phyloP scores from a whole-genome alignment of 805 yeast species.

The Candida lessepsii region DNA sequence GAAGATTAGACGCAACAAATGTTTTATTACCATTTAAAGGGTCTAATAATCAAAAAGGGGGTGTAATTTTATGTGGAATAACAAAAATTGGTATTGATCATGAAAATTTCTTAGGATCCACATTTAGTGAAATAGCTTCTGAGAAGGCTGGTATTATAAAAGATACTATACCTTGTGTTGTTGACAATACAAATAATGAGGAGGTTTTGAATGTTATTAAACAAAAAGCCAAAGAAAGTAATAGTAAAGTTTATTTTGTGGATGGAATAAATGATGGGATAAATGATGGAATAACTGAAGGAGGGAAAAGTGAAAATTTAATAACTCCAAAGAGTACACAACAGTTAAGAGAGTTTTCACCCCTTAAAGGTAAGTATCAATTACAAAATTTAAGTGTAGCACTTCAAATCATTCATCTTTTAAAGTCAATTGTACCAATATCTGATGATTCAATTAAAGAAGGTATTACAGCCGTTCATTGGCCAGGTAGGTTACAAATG shows the following conservation, averaged over 20 bases:
- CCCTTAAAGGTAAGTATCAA: constrained; percentile 75
- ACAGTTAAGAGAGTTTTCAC: constrained; percentile 32
- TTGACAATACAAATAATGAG: constrained; percentile 64
- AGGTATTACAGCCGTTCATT: constrained; percentile 57
- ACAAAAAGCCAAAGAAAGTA: constrained; percentile 30
- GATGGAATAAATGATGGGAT: constrained; percentile 15
- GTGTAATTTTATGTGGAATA: constrained; percentile 66
- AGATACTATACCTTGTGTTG: constrained; percentile 55
- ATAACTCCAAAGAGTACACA: background rate
- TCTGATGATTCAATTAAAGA: constrained; percentile 32
- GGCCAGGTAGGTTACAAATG: constrained; percentile 91
- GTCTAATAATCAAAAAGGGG: constrained; percentile 13
- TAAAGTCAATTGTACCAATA: constrained; percentile 25
- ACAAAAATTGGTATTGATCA: constrained; percentile 89
- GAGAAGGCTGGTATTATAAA: constrained; percentile 90
- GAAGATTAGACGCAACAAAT: constrained; percentile 86
- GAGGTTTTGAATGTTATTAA: constrained; percentile 50
- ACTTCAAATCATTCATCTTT: constrained; percentile 48
- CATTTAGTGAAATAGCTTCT: constrained; percentile 61
- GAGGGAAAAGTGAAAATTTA: background rate
- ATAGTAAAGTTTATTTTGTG: constrained; percentile 28
- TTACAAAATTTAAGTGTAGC: constrained; percentile 68
- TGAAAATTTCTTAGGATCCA: constrained; percentile 68
- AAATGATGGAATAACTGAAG: no score
- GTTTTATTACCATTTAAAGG: constrained; percentile 41